Conservation (phyloP, 768 basidiomycete species). For the Boletus barrowsii region DNA sequence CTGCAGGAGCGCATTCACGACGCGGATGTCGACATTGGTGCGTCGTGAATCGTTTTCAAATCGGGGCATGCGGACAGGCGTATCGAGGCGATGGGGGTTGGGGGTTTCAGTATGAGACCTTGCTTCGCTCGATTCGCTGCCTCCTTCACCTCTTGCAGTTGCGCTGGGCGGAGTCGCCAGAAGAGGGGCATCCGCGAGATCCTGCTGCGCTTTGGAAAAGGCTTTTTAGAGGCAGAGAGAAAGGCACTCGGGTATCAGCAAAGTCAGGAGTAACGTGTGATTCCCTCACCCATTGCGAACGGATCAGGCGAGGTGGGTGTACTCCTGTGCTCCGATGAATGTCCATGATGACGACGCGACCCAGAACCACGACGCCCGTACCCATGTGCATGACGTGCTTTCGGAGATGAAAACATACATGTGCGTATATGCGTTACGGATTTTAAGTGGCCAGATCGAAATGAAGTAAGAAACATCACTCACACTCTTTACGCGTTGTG, state of each 20-base stretch:
- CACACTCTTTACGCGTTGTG: slow-evolving; percentile 16
- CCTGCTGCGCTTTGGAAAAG: slow-evolving; percentile 18
- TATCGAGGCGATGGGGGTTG: background rate
- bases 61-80: slow-evolving; percentile 5
- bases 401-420: background rate
- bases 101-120: background rate
- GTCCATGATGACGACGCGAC: slow-evolving; percentile 3
- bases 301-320: slow-evolving; percentile 10
- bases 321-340: slow-evolving; percentile 2
- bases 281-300: slow-evolving; percentile 20
- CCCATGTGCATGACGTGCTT: slow-evolving; percentile 4
- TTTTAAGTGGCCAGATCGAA: background rate
- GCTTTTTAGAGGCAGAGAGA: slow-evolving; percentile 7
- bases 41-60: background rate
- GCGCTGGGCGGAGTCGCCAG: background rate
- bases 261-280: background rate
- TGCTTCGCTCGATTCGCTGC: background rate
- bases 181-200: background rate
- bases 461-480: background rate
- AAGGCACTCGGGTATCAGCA: background rate
- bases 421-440: no score
- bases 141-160: background rate
- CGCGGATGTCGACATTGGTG: background rate
- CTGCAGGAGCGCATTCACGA: slow-evolving; percentile 16
- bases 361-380: slow-evolving; percentile 11